Evolutionary conservation across 768 basidiomycete genomes (phyloP).

Genomic region (Agaricus bisporus): DNA sequence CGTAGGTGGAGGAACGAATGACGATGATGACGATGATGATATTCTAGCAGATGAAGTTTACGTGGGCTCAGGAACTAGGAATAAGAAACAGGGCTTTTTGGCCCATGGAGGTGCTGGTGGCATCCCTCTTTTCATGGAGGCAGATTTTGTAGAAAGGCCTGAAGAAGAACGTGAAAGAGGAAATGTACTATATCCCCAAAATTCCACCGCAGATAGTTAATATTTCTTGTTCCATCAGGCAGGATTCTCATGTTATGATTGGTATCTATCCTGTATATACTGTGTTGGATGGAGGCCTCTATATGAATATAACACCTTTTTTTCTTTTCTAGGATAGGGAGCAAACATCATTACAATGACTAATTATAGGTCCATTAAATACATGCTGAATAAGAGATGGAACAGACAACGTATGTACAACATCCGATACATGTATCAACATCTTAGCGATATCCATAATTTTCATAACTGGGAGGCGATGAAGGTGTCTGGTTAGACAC

Average conservation of each 20-base stretch:
- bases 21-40: slow-evolving; percentile 17
- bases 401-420: slow-evolving; percentile 2
- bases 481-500: slow-evolving; percentile 29
- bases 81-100: slow-evolving; percentile 53
- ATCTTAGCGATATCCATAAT: slow-evolving; percentile 44
- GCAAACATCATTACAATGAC: neutral
- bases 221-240: neutral
- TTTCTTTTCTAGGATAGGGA: neutral
- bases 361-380: neutral
- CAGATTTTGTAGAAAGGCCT: slow-evolving; percentile 58
- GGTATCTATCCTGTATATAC: neutral
- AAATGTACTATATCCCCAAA: neutral
- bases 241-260: neutral
- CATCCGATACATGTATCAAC: neutral
- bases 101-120: slow-evolving; percentile 75
- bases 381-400: neutral
- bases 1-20: slow-evolving; percentile 33
- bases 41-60: slow-evolving; percentile 29
- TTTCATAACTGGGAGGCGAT: slow-evolving; percentile 45
- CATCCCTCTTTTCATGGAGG: slow-evolving; percentile 62
- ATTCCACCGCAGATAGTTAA: neutral
- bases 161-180: slow-evolving; percentile 26
- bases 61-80: slow-evolving; percentile 48
- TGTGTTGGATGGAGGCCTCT: neutral
- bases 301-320: neutral